Base-by-base conservation (phyloP, 2,329 filamentous ascomycete species). In the Colletotrichum chrysophilum region DNA sequence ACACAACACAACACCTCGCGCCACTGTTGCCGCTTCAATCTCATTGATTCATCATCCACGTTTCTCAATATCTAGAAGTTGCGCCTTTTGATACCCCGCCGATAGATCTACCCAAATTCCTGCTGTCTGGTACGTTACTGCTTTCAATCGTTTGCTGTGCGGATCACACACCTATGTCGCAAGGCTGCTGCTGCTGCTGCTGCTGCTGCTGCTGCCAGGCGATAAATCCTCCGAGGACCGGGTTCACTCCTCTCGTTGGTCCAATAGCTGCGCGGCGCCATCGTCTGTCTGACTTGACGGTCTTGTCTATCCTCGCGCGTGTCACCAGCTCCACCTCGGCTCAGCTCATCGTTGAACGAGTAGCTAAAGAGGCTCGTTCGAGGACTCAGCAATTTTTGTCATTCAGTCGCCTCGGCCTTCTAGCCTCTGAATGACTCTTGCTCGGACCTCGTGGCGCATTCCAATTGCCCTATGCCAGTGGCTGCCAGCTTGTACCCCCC, bases 391-490 rank as follows among this genome's bases (percentile, higher is more conserved):
- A 13, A 6, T 30, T 34, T 26, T 79, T 76, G 67, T 78, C 78
- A 78, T 80, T 67, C 75, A 76, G 71, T 70, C 65, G 67, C 73
- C 68, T 56, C 64, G 70, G 69, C 67, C 66, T 74, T 79, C 55
- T 32, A 43, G 72, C 13, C 43, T 73, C 56, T 56, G 64, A 73
- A 32, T 56, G 48, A 36, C 67, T 66, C 52, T 73, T 64, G 56
- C 73, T 73, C 70, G 73, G 70, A 58, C 70, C 73, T 69, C 43
- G 73, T 75, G 70, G 73, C 64, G 64, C 48, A 66, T 67, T 64
- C 43, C 62, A 73, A 36, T 30, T 73, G 64, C 32, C 26, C 56
- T 62, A 26, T 30, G 43, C 64, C 64, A 68, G 70, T 72, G 43
- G 56, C 73, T 36, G 69, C 16, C 73, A 75, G 73, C 73, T 75